Base-by-base conservation (phyloP, 768 basidiomycete genomes). In the Xerocomus brunneocitrinus region DNA sequence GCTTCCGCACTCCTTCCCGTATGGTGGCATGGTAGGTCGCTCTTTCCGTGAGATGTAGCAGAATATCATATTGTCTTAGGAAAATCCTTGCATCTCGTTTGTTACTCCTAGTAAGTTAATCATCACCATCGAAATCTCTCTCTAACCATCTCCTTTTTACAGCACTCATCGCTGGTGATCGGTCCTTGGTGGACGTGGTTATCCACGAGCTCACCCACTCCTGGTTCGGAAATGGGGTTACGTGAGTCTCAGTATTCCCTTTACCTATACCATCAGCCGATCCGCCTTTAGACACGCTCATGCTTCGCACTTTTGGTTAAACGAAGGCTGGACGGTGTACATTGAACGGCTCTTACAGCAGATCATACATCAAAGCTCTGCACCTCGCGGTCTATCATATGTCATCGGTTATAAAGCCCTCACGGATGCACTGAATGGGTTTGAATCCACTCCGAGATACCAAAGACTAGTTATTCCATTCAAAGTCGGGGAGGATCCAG, bases 281-380 rank as follows among this genome's bases (percentile, higher is more conserved):
- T 16, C 10, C 1, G 2, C 34, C 7, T 36, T 10, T 53, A 81
- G 85, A 0, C 85, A 88, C 50, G 84, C 85, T 0, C 71, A 90
- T 57, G 83, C 88, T 0, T 80, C 82, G 1, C 87, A 91, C 69
- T 92, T 91, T 70, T 92, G 90, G 89, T 79, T 93, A 40, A 94
- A 93, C 63, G 89, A 95, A 73, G 89, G 93, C 27, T 95, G 90
- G 88, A 98, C 95, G 34, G 92, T 89, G 0, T 98, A 94, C 65
- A 85, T 91, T 28, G 95, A 98, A 67, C 84, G 92, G 19, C 73
- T 95, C 8, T 74, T 95, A 44, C 82, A 82, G 46, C 77, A 84
- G 57, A 72, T 77, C 42, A 73, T 93, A 9, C 82, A 91, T 65
- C 81, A 87, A 34, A 34, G 34, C 1, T 81, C 88, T 9, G 83